Conservation (phyloP, 1,139 yeast genomes). For the Meyerozyma guilliermondii region DNA sequence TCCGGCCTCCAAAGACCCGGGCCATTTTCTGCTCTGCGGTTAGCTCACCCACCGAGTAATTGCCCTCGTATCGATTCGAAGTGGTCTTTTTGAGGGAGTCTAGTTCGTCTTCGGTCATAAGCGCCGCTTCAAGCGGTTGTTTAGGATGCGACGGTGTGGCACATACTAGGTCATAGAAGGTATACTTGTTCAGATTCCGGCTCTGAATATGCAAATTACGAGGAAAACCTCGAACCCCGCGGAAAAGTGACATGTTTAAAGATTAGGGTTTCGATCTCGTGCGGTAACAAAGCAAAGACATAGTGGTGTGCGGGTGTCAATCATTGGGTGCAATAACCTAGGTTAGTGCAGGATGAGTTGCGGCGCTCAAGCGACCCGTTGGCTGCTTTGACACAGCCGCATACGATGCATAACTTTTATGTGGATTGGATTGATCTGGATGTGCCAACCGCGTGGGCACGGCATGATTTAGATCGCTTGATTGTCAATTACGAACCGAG, state of each 20-base stretch:
- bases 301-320: not conserved
- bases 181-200: not conserved
- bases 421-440: not conserved
- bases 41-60: conserved; percentile 28
- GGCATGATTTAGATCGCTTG: not conserved
- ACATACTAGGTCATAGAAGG: not conserved
- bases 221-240: not conserved
- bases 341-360: too few species aligned
- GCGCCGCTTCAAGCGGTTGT: not conserved
- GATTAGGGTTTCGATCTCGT: not conserved
- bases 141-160: not conserved
- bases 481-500: not conserved
- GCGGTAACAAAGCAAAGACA: not conserved
- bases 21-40: conserved; percentile 47
- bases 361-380: too few species aligned
- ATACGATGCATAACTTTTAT: not conserved
- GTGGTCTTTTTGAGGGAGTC: not conserved
- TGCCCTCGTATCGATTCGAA: conserved; percentile 32
- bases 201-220: not conserved
- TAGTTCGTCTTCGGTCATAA: not conserved
- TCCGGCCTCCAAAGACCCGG: conserved; percentile 53
- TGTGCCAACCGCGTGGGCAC: not conserved
- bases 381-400: not conserved
- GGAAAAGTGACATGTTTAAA: not conserved
- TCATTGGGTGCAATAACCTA: too few species aligned